A percentile compares a stretch with the other conserved stretches of the same genome.
Evolutionary conservation across 106 monocot genomes (phyloP).

Genomic region (Apostasia ramifera): DNA sequence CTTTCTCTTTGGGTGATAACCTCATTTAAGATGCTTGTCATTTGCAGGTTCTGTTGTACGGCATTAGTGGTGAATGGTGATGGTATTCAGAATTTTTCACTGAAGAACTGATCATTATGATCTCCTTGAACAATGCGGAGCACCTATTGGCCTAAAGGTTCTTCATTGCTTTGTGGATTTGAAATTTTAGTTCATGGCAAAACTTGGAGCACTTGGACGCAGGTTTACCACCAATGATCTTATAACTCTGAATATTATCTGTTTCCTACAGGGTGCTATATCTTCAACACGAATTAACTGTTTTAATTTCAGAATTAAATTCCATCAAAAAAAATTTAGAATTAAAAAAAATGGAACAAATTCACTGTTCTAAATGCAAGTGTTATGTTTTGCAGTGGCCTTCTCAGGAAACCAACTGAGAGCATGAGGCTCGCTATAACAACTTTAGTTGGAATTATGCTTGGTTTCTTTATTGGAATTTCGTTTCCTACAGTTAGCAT

Average conservation of each 20-base stretch:
- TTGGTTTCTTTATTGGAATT: slow-evolving; percentile 71
- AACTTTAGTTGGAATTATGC: slow-evolving; percentile 44
- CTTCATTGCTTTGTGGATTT: not conserved
- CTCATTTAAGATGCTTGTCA: too few relatives aligned
- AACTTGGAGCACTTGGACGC: slow-evolving; percentile 28
- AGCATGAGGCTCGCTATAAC: slow-evolving; percentile 50
- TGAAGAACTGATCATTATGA: slow-evolving; percentile 7
- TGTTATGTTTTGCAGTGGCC: slow-evolving; percentile 17
- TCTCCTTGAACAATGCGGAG: slow-evolving; percentile 20
- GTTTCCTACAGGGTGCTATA: not conserved
- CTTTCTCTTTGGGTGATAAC: too few relatives aligned
- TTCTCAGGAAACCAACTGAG: slow-evolving; percentile 44
- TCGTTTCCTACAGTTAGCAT: slow-evolving; percentile 52
- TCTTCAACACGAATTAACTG: not conserved
- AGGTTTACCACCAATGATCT: slow-evolving; percentile 20
- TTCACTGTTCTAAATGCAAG: not conserved
- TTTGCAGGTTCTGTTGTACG: too few relatives aligned
- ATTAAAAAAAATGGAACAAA: not conserved
- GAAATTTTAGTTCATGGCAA: slow-evolving; percentile 31
- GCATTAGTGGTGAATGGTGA: too few relatives aligned
- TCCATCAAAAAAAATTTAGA: too few relatives aligned
- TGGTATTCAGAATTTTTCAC: too few relatives aligned
- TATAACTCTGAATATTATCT: not conserved
- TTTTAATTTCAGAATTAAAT: too few relatives aligned
- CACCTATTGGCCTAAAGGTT: slow-evolving; percentile 11